Percentiles rank a stretch among this genome's conserved stretches.
phyloP scores from a whole-genome alignment of 2,329 filamentous ascomycete genomes.

The Pyrenophora seminiperda region DNA sequence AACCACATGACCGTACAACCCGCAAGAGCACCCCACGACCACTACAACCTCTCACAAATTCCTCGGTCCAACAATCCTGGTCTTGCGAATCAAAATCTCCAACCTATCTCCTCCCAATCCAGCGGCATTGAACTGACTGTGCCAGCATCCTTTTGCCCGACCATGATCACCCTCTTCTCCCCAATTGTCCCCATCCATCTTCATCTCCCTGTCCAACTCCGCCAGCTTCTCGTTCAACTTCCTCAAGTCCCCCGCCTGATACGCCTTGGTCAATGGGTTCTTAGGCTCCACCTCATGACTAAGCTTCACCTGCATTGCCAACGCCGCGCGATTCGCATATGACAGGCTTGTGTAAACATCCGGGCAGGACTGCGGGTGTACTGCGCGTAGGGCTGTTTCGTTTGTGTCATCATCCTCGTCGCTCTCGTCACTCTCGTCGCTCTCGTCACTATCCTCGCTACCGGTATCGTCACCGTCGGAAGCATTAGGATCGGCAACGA shows the following conservation, averaged over 20 bases:
- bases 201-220: slow-evolving; percentile 14
- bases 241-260: slow-evolving; percentile 21
- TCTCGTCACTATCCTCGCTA: slow-evolving; percentile 1
- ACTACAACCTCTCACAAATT: slow-evolving; percentile 26
- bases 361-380: slow-evolving; percentile 13
- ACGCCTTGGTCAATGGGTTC: slow-evolving; percentile 9
- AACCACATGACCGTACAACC: neutral
- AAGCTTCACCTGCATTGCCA: slow-evolving; percentile 31
- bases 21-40: neutral
- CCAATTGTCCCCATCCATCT: no score
- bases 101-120: slow-evolving; percentile 25
- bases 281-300: slow-evolving; percentile 23
- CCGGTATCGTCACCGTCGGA: slow-evolving; percentile 1
- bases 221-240: slow-evolving; percentile 22
- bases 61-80: slow-evolving; percentile 33
- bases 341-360: slow-evolving; percentile 32
- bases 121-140: slow-evolving; percentile 28
- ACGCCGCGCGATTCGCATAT: slow-evolving; percentile 36
- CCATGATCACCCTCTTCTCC: no score
- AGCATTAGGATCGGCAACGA: slow-evolving; percentile 6
- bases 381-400: slow-evolving; percentile 5
- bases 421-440: neutral
- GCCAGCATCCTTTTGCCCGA: slow-evolving; percentile 23
- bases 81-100: slow-evolving; percentile 31
- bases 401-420: neutral